Base-by-base conservation (phyloP, 306 rosid species). In the Cercis canadensis region DNA sequence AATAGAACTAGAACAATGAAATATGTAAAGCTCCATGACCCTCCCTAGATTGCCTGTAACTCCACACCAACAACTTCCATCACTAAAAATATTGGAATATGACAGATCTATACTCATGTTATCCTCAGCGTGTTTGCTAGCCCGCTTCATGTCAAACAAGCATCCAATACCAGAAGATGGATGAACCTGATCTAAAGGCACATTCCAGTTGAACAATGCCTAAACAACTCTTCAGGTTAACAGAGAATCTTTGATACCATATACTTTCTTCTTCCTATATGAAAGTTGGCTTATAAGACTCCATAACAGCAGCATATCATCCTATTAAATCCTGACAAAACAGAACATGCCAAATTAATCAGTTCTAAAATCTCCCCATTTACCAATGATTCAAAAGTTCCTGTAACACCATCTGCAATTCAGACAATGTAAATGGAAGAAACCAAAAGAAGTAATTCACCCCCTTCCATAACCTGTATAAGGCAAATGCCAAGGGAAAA, bases 321-420 rank as follows among this genome's bases (percentile, higher is more conserved):
- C 81, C 71, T 69, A 77, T 69, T 59, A 72, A 71, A 72, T 72
- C 83, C 82, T 62, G 87, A 75, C 65, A 69, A 74, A 78, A 79
- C 64, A 65, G 70, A 75, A 75, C 54, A 75, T 77, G 80, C 65
- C 84, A 67, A 67, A 66, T 57, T 67, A 57, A 40, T 67, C 77
- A 75, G 79, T 55, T 77, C 83, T 83, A 77, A 70, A 44, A 71
- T 63, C 75, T 70, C 80, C 68, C 81, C 64, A 31, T 34, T 72
- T 57, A 82, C 62, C 80, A 75, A 67, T 12, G 78, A 75, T 81
- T 84, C 67, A 41, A 60, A 76, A 6, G 76, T 70, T 71, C 86
- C 88, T 77, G 86, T 70, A 77, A 75, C 78, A 78, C 80, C 84
- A 85, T 80, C 76, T 67, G 78, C 74, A 83, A 60, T 75, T 87